Base-by-base conservation (phyloP, 352 stramenopile genomes). In the Phytophthora meadii region DNA sequence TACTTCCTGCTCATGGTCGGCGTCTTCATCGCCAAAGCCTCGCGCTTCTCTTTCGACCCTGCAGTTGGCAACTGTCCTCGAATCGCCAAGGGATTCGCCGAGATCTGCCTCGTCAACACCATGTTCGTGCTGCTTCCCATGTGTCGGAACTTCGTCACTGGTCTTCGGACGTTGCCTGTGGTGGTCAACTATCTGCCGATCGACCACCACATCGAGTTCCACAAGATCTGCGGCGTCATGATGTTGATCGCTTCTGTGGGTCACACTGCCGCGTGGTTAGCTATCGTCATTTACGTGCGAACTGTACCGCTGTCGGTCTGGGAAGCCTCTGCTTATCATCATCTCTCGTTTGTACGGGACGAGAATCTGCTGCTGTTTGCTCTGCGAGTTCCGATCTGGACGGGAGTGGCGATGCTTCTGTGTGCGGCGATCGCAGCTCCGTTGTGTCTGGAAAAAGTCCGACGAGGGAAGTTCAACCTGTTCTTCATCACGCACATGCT, bases 201-300 rank as follows among this genome's bases (percentile, higher is more conserved):
- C 30, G 84, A 91, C 56, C 61, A 84, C 32, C 65, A 89, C 57
- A 84, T 90, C 28, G 77, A 84, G 49, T 93, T 91, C 47, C 82
- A 89, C 70, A 90, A 89, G 67, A 76, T 93, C 66, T 85, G 77
- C n/a, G 84, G 84, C 17, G 58, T 86, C n/a, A 77, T 93, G n/a
- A 65, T 90, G 60, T 54, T 93, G 49, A 50, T 90, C 9, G 80
- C 84, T 7, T 79, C 77, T 2, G 42, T 91, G 14, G 78, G 71
- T 1, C 84, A 92, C 71, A 79, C 79, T 1, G 58, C 54, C 2
- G 77, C 76, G 14, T 89, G 81, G 79, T 30, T 88, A 5, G 68
- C 84, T 14, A 87, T 90, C 42, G 69, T 91, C 15, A 65, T 78
- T 40, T 85, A 88, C 53, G 58, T 82, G 1, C 73, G 72, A 5